These are phyloP conservation scores for Peronospora destructor DNA, from an alignment of 352 stramenopile species.

Conservation along the genomic window DNA sequence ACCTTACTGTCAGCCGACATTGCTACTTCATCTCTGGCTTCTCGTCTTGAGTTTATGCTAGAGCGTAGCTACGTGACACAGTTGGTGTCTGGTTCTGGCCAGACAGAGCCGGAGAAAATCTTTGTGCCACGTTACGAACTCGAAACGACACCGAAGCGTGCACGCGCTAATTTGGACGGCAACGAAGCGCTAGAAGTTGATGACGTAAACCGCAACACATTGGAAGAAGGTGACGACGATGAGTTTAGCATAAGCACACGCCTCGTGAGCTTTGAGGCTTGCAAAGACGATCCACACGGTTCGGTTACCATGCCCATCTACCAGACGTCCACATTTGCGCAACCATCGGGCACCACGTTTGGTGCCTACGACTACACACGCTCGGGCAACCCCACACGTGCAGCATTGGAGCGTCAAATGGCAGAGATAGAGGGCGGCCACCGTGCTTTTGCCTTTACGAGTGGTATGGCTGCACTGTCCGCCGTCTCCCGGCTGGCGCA, in stretches of 20 bases:
- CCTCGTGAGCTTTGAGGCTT: slow-evolving; percentile 73
- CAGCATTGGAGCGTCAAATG: slow-evolving; percentile 89
- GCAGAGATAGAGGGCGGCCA: slow-evolving; percentile 71
- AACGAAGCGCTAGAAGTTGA: slow-evolving; percentile 52
- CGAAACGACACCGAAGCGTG: slow-evolving; percentile 37
- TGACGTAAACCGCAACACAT: slow-evolving; percentile 29
- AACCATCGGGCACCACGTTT: slow-evolving; percentile 84
- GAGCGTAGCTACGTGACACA: slow-evolving; percentile 83
- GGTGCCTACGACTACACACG: slow-evolving; percentile 92
- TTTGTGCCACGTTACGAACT: slow-evolving; percentile 68
- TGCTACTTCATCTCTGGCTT: slow-evolving; percentile 33
- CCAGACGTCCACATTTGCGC: slow-evolving; percentile 87
- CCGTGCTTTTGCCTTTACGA: slow-evolving; percentile 87
- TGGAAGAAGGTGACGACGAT: slow-evolving; percentile 33
- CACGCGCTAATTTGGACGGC: slow-evolving; percentile 64
- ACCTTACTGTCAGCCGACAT: slow-evolving; percentile 7
- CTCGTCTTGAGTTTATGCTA: slow-evolving; percentile 70
- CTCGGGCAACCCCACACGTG: slow-evolving; percentile 90
- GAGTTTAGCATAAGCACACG: slow-evolving; percentile 68
- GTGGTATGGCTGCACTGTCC: slow-evolving; percentile 93
- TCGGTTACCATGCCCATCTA: slow-evolving; percentile 90
- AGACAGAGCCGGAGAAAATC: slow-evolving; percentile 62
- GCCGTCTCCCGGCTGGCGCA: slow-evolving; percentile 88
- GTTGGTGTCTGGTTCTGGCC: slow-evolving; percentile 60
- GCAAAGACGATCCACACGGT: slow-evolving; percentile 85